A percentile compares a stretch with the other conserved stretches of the same genome.
phyloP scores from a whole-genome alignment of 176 grass and related monocot species.

The Poa annua region DNA sequence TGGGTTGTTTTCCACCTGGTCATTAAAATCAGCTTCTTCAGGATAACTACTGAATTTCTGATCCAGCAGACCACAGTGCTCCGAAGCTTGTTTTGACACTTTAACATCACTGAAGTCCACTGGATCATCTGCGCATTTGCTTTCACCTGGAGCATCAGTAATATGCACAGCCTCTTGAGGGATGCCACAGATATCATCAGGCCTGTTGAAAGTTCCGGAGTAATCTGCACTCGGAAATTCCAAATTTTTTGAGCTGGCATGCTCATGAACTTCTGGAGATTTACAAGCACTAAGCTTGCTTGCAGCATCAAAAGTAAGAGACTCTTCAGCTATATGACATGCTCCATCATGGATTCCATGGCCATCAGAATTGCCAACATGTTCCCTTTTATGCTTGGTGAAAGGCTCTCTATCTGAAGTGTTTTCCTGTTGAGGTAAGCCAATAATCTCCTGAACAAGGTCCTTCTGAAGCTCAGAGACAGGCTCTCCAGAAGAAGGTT shows the following conservation, averaged over 20 bases:
- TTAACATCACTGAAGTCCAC: slow-evolving; percentile 29
- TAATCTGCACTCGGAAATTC: slow-evolving; percentile 35
- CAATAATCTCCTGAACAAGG: neutral
- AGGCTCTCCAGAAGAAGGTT: slow-evolving; percentile 30
- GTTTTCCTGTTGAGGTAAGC: slow-evolving; percentile 37
- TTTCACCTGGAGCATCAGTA: slow-evolving; percentile 27
- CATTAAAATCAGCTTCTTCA: slow-evolving; percentile 37
- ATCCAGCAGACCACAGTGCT: slow-evolving; percentile 45
- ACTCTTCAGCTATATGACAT: slow-evolving; percentile 32
- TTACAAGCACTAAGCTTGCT: slow-evolving; percentile 35
- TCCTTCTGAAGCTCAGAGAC: slow-evolving; percentile 32
- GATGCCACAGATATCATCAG: slow-evolving; percentile 34
- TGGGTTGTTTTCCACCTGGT: slow-evolving; percentile 30
- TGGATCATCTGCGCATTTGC: slow-evolving; percentile 29
- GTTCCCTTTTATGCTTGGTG: slow-evolving; percentile 28
- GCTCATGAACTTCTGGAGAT: slow-evolving; percentile 35
- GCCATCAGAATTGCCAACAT: slow-evolving; percentile 34
- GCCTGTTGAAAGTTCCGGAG: slow-evolving; percentile 33
- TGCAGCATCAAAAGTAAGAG: slow-evolving; percentile 32
- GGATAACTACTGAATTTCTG: slow-evolving; percentile 37
- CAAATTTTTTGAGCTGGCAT: slow-evolving; percentile 32
- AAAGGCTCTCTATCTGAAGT: slow-evolving; percentile 12
- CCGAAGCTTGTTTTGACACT: slow-evolving; percentile 32
- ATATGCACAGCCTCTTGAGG: slow-evolving; percentile 22
- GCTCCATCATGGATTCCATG: slow-evolving; percentile 43